Evolutionary conservation across 225 moss, liverwort and hornwort genomes (phyloP), one percentile per base, ranked within the genome.

Genomic region (Lunularia cruciata): DNA sequence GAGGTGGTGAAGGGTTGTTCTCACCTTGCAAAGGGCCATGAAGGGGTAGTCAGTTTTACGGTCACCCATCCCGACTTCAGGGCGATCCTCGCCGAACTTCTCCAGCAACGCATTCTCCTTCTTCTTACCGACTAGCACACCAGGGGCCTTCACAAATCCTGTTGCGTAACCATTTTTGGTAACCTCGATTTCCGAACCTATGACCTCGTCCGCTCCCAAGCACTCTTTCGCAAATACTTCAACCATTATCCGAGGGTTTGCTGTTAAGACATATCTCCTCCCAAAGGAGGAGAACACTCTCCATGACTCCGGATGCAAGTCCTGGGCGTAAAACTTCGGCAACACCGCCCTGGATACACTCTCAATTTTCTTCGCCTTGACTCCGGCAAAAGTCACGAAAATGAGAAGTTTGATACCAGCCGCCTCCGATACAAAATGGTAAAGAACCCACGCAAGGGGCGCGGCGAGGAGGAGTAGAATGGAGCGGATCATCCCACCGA

Each of bases 241-340:
- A 52, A 95, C 88, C 95, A 95, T 95, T 12, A 95, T 74, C 31
- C 95, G 68, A 3, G 95, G 95, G 63, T 90, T 95, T 2, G 90
- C 95, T 0, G 95, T 92, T 32, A 95, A 4, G 58, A 95, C 80
- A 31, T 86, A 88, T 9, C 88, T 67, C 60, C 68, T 79, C 9
- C 89, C 85, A 60, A 92, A 95, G 42, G 83, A 77, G 13, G 88
- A 79, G 27, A 95, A 83, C 34, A 87, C 90, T 23, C 83, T 64
- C 89, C 88, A 92, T 0, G 92, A 73, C 64, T 84, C 86, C 2
- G 77, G 76, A 68, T 95, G 86, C 55, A 95, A 54, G 35, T 95
- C 95, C 55, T 95, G 90, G 4, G 83, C 72, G 40, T 92, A 95
- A 47, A 95, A 95, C 76, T 88, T 95, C 55, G 86, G 77, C 27